These are phyloP conservation scores for Narthecium ossifragum DNA, from an alignment of 106 monocot species.

Conservation along the genomic window DNA sequence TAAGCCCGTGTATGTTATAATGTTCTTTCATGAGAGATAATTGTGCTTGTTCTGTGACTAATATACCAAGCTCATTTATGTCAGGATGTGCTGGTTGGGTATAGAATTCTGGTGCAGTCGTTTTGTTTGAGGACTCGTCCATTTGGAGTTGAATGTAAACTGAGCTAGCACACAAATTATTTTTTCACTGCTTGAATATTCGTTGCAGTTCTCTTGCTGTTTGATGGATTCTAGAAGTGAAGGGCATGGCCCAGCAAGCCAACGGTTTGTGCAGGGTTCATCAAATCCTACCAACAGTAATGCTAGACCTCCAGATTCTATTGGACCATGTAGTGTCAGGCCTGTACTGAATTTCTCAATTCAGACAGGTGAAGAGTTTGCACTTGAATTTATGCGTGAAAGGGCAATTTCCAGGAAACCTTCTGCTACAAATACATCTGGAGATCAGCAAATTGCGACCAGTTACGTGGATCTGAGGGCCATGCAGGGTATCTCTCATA, in stretches of 20 bases:
- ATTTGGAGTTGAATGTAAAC: too few species aligned
- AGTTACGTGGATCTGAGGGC: slow-evolving; percentile 47
- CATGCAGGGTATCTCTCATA: slow-evolving; percentile 26
- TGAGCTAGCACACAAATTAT: too few species aligned
- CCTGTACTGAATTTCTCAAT: slow-evolving; percentile 73
- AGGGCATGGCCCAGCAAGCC: slow-evolving; percentile 29
- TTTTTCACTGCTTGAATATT: too few species aligned
- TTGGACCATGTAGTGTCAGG: slow-evolving; percentile 23
- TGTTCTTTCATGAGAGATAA: too few species aligned
- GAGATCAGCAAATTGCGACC: slow-evolving; percentile 32
- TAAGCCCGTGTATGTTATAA: too few species aligned
- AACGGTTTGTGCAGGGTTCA: slow-evolving; percentile 32
- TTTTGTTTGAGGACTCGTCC: too few species aligned
- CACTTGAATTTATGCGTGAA: slow-evolving; percentile 84
- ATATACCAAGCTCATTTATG: too few species aligned
- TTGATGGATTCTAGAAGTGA: slow-evolving; percentile 41
- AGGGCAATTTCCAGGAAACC: slow-evolving; percentile 36
- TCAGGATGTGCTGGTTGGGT: too few species aligned
- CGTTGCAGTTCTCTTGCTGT: too few species aligned
- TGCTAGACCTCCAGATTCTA: slow-evolving; percentile 27
- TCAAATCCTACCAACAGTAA: slow-evolving; percentile 27
- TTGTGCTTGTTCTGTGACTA: too few species aligned
- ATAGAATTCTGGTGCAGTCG: too few species aligned
- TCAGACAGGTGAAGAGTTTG: slow-evolving; percentile 93
- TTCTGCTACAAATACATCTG: slow-evolving; percentile 34